Conservation (phyloP, 768 basidiomycete species). For the Amanita rimosa region DNA sequence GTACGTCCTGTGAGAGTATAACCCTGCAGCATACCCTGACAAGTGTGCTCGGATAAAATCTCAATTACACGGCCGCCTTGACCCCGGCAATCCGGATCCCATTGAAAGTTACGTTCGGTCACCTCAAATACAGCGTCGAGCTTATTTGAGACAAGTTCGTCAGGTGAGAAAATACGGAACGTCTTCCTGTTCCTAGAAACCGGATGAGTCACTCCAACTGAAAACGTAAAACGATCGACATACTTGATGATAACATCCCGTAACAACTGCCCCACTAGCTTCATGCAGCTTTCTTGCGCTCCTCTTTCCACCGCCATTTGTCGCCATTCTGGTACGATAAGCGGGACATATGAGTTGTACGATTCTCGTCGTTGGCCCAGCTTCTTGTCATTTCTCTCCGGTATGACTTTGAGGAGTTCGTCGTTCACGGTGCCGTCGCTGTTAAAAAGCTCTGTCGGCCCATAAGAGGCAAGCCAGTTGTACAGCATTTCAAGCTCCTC, state of each 20-base stretch:
- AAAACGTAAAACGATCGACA: constrained; percentile 9
- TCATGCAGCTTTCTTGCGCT: constrained; percentile 67
- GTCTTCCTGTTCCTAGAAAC: constrained; percentile 52
- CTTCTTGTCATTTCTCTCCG: constrained; percentile 41
- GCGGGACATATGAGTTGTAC: constrained; percentile 48
- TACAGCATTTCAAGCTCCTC: constrained; percentile 56
- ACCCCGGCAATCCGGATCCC: constrained; percentile 59
- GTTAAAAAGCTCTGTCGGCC: constrained; percentile 55
- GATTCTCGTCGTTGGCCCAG: constrained; percentile 64
- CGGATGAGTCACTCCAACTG: neutral
- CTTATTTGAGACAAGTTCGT: constrained; percentile 82
- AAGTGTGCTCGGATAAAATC: constrained; percentile 82
- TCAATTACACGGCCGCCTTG: constrained; percentile 79
- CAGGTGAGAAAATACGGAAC: constrained; percentile 88
- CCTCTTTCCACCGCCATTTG: constrained; percentile 39
- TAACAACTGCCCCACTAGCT: constrained; percentile 47
- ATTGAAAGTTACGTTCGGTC: constrained; percentile 71
- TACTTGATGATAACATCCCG: constrained; percentile 45
- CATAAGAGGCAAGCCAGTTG: constrained; percentile 67
- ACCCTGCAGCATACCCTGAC: constrained; percentile 86
- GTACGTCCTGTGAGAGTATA: constrained; percentile 85
- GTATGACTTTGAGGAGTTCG: constrained; percentile 50
- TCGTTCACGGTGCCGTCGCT: constrained; percentile 38
- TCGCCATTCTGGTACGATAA: constrained; percentile 60
- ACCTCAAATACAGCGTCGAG: constrained; percentile 69